phyloP scores from a whole-genome alignment of 441 rosid genomes.

The Erysimum pusillum region DNA sequence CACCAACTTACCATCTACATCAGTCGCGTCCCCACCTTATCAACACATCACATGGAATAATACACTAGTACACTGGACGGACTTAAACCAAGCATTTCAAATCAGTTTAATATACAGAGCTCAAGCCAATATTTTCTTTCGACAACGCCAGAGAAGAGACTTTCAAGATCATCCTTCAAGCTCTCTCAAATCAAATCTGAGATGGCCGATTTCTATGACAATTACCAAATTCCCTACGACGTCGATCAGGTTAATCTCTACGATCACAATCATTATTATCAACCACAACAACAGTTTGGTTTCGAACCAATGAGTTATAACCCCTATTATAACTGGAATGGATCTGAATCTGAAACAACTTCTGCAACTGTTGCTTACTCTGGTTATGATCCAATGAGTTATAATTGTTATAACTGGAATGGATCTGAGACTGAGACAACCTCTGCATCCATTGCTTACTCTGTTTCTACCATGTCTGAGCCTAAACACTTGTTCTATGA shows the following conservation, averaged over 20 bases:
- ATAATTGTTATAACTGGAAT: constrained; percentile 37
- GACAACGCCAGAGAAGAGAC: constrained; percentile 3
- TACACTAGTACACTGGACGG: constrained; percentile 19
- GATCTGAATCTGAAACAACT: constrained; percentile 32
- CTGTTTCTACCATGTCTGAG: constrained; percentile 55
- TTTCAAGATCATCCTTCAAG: constrained; percentile 21
- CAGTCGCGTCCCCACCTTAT: constrained; percentile 42
- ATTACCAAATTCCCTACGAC: constrained; percentile 41
- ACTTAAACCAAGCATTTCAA: constrained; percentile 40
- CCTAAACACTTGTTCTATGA: constrained; percentile 53
- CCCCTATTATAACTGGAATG: constrained; percentile 35
- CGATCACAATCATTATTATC: constrained; percentile 30
- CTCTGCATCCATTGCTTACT: constrained; percentile 47
- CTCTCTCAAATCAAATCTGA: constrained; percentile 20
- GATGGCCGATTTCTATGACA: constrained; percentile 41
- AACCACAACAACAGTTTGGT: constrained; percentile 21
- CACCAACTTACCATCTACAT: constrained; percentile 33
- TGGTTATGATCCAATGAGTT: constrained; percentile 38
- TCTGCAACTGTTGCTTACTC: constrained; percentile 48
- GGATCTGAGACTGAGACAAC: constrained; percentile 37
- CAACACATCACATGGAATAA: constrained; percentile 44
- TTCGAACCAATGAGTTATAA: constrained; percentile 32
- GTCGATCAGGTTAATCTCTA: constrained; percentile 42
- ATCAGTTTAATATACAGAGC: constrained; percentile 25
- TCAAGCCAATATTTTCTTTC: constrained; percentile 15